Evolutionary conservation across 208 protist species (phyloP), one percentile per base, ranked within the genome.

Genomic region (Leishmania amazonensis): DNA sequence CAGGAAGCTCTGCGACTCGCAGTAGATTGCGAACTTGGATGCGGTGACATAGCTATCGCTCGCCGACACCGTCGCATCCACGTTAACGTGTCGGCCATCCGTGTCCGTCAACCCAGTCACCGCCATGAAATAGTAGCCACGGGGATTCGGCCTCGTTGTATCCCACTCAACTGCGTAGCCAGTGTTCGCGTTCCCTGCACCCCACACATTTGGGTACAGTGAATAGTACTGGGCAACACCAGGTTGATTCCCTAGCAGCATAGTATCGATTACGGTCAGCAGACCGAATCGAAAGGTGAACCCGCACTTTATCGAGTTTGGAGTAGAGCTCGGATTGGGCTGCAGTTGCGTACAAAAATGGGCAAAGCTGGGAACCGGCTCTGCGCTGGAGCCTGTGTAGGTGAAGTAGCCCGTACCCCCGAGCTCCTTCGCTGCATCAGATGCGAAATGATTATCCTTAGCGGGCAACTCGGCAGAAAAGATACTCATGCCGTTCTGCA

Each of bases 1-100:
- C 15, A 82, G 57, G 60, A 85, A 83, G 51, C 47, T 49, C 85
- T 93, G 89, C 49, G 83, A 75, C 67, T 91, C 87, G 54, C 89
- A 92, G 38, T 78, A 71, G 8, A 87, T 73, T 3, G 83, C 65
- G 51, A 85, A 83, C 42, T 77, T 81, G 38, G 49, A 42, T 64
- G 24, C 75, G 19, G 13, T 49, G 76, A 80, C 67, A 47, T 72
- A 72, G 75, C 40, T 8, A 64, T 70, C 75, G 47, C 11, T 31
- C 17, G 75, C 21, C 40, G 76, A 19, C 42, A 80, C 62, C 15
- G 64, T 73, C 31, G 76, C 76, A 47, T 80, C 76, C 53, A 80
- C 76, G 60, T 80, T 80, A 7, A 80, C 38, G 35, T 80, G 64
- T 35, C 19, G 28, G 28, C 62, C 76, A n/a, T 2, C 6, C 1